Conservation (phyloP, 2,329 filamentous ascomycete genomes). For the Xylaria sp. region DNA sequence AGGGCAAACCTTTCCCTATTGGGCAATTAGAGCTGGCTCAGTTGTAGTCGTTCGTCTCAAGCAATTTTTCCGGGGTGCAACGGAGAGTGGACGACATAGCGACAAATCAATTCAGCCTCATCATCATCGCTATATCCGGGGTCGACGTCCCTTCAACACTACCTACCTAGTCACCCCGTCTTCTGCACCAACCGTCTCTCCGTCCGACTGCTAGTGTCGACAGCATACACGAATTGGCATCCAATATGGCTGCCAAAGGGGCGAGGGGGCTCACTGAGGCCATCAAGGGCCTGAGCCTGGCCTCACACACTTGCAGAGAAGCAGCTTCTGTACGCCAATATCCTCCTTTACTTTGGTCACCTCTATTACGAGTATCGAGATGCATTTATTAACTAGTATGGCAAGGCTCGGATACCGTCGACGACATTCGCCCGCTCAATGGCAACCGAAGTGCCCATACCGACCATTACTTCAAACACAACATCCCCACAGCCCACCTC, state of each 20-base stretch:
- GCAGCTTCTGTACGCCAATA: constrained; percentile 38
- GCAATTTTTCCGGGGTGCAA: constrained; percentile 38
- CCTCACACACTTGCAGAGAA: constrained; percentile 50
- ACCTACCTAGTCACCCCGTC: not conserved
- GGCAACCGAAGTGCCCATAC: constrained; percentile 57
- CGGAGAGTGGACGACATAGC: not conserved
- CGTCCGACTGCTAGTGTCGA: not conserved
- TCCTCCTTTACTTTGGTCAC: not conserved
- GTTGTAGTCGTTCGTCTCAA: constrained; percentile 7
- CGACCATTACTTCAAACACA: constrained; percentile 46
- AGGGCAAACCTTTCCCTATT: constrained; percentile 2
- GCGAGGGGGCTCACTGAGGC: constrained; percentile 59
- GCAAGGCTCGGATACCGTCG: constrained; percentile 38
- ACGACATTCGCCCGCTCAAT: constrained; percentile 57
- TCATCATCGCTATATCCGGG: not conserved
- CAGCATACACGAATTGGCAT: not conserved
- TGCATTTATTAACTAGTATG: constrained; percentile 14
- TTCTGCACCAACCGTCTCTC: not conserved
- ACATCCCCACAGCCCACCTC: constrained; percentile 41
- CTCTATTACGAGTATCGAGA: not conserved
- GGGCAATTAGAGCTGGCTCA: not conserved
- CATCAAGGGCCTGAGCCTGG: constrained; percentile 56
- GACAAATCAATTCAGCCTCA: not conserved
- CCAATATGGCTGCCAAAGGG: constrained; percentile 54
- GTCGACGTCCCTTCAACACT: not conserved